Base-by-base conservation (phyloP, 805 yeast species). In the Saccharomyces jurei region DNA sequence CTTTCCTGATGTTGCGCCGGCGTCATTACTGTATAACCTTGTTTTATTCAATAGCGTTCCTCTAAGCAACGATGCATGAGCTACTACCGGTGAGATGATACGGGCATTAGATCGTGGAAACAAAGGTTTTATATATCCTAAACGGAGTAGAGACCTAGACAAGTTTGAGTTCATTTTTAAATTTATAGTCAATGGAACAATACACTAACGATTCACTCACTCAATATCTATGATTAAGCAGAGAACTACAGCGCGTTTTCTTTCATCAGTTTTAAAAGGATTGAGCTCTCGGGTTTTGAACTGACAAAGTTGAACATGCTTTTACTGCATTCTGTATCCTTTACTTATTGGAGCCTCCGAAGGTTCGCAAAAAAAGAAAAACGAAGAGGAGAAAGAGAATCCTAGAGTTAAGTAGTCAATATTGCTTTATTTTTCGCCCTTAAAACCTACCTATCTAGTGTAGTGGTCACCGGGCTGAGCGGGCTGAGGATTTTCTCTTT, bases 271-370 rank as follows among this genome's bases (percentile, higher is more conserved):
- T 31, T 8, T 5, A n/a, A n/a, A n/a, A 14, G n/a, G 26, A 25
- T 25, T 32, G 6, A 6, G 41, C 21, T 17, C 9, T 32, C 21
- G 21, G 21, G 6, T n/a, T n/a, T 32, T 32, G 41, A n/a, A 14
- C 21, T 32, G n/a, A 9, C 32, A 11, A 10, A 21, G 30, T 14
- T 48, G n/a, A 28, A 11, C 13, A 28, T 48, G 41, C 11, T 26
- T 26, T 17, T 5, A 48, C 17, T 26, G 50, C 17, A 26, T 48
- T 14, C 46, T 30, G 27, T 55, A 30, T 50, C 55, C 53, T 52
- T 50, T 54, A 50, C 14, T 36, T 36, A 36, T 36, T 36, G 44
- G 44, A 36, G 22, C 10, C 13, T 36, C 44, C 44, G 44, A 36
- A 36, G 17, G 22, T n/a, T 17, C 25, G 25, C 44, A 36, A 17